A percentile compares a stretch with the other conserved stretches of the same genome.
These are phyloP conservation scores for Phytophthora rubi DNA, from an alignment of 352 stramenopile species.

Conservation along the genomic window DNA sequence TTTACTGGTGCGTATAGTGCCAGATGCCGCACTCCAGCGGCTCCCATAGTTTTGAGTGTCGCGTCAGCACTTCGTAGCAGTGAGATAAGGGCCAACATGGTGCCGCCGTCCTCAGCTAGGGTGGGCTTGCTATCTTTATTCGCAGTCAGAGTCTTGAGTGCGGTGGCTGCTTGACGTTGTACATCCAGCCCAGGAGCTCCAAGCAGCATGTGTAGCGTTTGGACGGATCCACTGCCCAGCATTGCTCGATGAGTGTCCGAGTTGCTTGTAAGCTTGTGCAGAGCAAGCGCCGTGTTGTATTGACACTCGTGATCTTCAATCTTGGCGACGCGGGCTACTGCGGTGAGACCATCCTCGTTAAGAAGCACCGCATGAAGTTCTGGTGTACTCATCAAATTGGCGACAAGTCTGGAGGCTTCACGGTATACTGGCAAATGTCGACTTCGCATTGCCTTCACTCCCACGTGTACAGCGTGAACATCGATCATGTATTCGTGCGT, in stretches of 20 bases:
- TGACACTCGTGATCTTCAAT: constrained; percentile 92
- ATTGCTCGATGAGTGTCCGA: constrained; percentile 70
- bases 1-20: constrained; percentile 80
- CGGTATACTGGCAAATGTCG: constrained; percentile 91
- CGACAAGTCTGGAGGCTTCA: constrained; percentile 90
- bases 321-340: constrained; percentile 88
- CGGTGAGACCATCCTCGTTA: constrained; percentile 77
- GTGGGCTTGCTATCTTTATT: constrained; percentile 92
- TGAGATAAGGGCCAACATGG: constrained; percentile 82
- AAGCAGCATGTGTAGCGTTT: constrained; percentile 77
- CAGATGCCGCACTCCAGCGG: constrained; percentile 89
- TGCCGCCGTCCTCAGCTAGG: constrained; percentile 87
- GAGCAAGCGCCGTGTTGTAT: constrained; percentile 88
- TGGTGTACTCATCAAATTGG: constrained; percentile 90
- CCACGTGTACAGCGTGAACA: constrained; percentile 87
- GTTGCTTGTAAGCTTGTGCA: constrained; percentile 91
- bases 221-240: constrained; percentile 61
- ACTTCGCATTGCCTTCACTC: constrained; percentile 89
- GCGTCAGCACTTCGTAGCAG: constrained; percentile 81
- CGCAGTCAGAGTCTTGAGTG: constrained; percentile 92
- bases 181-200: constrained; percentile 76
- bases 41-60: constrained; percentile 87
- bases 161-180: constrained; percentile 89
- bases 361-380: constrained; percentile 87
- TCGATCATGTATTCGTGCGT: constrained; percentile 89